Conservation (phyloP, 2,329 filamentous ascomycete genomes). For the Fusarium graminum region DNA sequence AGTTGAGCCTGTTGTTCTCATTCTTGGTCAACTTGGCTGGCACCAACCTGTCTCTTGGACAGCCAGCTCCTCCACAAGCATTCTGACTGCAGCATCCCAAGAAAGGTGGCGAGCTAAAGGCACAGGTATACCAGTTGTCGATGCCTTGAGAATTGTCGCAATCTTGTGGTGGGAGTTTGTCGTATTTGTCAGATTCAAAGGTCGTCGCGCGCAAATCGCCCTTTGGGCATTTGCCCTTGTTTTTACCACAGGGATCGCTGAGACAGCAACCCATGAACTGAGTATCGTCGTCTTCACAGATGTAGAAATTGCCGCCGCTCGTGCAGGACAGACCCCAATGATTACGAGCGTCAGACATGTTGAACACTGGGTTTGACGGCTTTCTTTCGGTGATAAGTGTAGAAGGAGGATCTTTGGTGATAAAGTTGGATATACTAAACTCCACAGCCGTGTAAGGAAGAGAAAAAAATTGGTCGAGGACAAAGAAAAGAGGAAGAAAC, state of each 20-base stretch:
- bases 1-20: conserved; percentile 28
- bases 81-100: conserved; percentile 56
- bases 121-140: conserved; percentile 55
- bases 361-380: neutral
- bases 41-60: conserved; percentile 29
- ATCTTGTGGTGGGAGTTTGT: conserved; percentile 51
- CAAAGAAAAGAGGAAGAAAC: conserved; percentile 8
- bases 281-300: conserved; percentile 51
- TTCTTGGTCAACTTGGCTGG: conserved; percentile 31
- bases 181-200: conserved; percentile 52
- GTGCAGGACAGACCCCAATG: conserved; percentile 52
- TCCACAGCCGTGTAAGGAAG: neutral
- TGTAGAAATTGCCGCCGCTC: conserved; percentile 54
- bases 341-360: conserved; percentile 36
- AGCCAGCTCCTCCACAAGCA: conserved; percentile 37
- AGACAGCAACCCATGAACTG: conserved; percentile 60
- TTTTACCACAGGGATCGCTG: conserved; percentile 52
- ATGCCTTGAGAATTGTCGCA: conserved; percentile 46
- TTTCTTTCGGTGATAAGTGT: neutral
- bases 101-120: conserved; percentile 51
- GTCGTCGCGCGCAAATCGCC: conserved; percentile 47
- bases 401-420: neutral
- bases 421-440: neutral
- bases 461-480: conserved; percentile 2
- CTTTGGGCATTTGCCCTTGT: conserved; percentile 53